Conservation (phyloP, 805 yeast genomes). For the Wilhelminamyces savonicus region DNA sequence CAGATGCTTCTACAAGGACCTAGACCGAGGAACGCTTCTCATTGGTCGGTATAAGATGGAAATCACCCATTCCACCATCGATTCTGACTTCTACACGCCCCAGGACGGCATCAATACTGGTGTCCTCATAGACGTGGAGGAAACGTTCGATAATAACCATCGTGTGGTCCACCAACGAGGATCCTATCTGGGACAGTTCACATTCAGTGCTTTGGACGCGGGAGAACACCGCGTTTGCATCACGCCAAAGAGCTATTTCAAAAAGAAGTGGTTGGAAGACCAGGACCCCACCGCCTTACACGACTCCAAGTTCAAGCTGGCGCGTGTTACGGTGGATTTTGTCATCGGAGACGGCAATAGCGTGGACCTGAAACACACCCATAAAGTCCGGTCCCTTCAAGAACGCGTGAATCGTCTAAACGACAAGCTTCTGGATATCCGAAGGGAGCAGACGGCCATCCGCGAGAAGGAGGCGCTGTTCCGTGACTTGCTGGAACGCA, state of each 20-base stretch:
- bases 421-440: conserved; percentile 1
- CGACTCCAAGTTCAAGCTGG: conserved; percentile 16
- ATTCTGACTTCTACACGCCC: conserved; percentile 26
- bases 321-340: conserved; percentile 15
- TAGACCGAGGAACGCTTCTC: conserved; percentile 43
- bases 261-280: conserved; percentile 10
- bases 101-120: conserved; percentile 22
- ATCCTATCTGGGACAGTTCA: conserved; percentile 16
- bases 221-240: conserved; percentile 23
- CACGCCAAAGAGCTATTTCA: conserved; percentile 17
- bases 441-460: conserved; percentile 5
- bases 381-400: neutral
- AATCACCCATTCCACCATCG: conserved; percentile 30
- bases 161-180: conserved; percentile 22
- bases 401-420: neutral
- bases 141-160: conserved; percentile 23
- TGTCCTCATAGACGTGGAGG: conserved; percentile 38
- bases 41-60: conserved; percentile 47
- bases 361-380: conserved; percentile 6
- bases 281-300: conserved; percentile 6
- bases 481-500: conserved; percentile 19
- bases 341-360: conserved; percentile 14
- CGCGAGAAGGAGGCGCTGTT: conserved; percentile 18
- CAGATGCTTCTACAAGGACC: conserved; percentile 52
- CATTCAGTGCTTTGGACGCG: conserved; percentile 17